These are phyloP conservation scores for Phanerochaete sordida DNA, from an alignment of 768 basidiomycete genomes.

Conservation along the genomic window DNA sequence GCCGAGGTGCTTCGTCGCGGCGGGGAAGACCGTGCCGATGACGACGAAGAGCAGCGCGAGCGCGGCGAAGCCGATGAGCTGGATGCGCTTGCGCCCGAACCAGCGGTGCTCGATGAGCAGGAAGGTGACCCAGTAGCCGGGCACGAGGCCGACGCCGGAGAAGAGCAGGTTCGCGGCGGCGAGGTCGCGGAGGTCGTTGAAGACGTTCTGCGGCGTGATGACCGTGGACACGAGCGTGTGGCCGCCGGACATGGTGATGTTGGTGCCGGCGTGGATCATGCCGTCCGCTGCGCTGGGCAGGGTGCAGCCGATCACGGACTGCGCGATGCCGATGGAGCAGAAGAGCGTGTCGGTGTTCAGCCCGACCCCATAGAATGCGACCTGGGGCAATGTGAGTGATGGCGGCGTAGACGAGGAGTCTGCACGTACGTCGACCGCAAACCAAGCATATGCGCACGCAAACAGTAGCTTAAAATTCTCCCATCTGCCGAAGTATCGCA, in stretches of 20 bases:
- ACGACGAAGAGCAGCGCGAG: conserved; percentile 65
- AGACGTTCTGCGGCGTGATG: conserved; percentile 36
- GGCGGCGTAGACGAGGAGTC: not conserved
- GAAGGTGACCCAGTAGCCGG: conserved; percentile 69
- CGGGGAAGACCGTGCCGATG: conserved; percentile 74
- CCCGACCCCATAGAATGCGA: conserved; percentile 87
- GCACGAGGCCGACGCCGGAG: conserved; percentile 74
- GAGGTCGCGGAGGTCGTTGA: conserved; percentile 57
- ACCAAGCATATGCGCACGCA: conserved; percentile 83
- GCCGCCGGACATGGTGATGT: conserved; percentile 23
- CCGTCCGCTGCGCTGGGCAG: not conserved
- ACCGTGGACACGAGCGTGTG: no score
- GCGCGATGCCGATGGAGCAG: conserved; percentile 66
- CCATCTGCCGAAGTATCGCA: conserved; percentile 57
- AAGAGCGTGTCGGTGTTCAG: conserved; percentile 81
- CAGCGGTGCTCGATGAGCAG: conserved; percentile 54
- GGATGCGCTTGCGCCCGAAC: conserved; percentile 85
- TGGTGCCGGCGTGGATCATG: not conserved
- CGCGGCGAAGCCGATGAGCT: conserved; percentile 70
- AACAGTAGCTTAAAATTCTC: conserved; percentile 73
- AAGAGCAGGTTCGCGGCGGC: conserved; percentile 76
- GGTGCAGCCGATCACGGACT: conserved; percentile 18
- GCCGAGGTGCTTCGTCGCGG: no score
- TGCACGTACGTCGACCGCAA: conserved; percentile 69
- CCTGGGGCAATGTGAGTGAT: conserved; percentile 32